These are phyloP conservation scores for Mucor racemosus DNA, from an alignment of 371 early-diverging fungal species.

Conservation along the genomic window DNA sequence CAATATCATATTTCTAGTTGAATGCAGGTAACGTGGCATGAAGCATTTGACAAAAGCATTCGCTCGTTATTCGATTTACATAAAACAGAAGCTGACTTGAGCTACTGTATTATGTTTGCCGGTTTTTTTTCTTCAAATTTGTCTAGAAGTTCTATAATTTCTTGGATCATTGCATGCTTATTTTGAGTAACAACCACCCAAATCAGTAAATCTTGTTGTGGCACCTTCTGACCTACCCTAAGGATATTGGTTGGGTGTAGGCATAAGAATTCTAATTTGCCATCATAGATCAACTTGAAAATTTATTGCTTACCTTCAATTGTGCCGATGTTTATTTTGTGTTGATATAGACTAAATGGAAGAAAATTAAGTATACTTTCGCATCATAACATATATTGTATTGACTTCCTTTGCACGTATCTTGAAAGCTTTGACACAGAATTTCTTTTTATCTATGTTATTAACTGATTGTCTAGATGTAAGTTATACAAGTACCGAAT, in stretches of 20 bases:
- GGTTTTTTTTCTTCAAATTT: conserved; percentile 35
- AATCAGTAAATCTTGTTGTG: conserved; percentile 33
- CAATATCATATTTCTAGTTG: conserved; percentile 34
- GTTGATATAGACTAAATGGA: not conserved
- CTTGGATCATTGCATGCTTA: conserved; percentile 29
- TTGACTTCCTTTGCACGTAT: conserved; percentile 1
- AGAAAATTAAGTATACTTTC: not conserved
- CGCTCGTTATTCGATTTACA: conserved; percentile 55
- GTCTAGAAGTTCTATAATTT: conserved; percentile 44
- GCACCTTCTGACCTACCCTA: conserved; percentile 39
- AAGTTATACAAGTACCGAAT: too few species aligned
- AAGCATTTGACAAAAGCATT: not conserved
- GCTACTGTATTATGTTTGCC: conserved; percentile 44
- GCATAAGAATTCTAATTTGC: conserved; percentile 51
- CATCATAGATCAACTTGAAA: conserved; percentile 34
- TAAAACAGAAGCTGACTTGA: conserved; percentile 41
- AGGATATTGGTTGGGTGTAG: conserved; percentile 36
- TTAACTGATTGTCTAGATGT: not conserved
- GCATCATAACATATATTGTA: not conserved
- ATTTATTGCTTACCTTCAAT: conserved; percentile 16
- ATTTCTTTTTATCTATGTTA: conserved; percentile 38
- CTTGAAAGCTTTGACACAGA: conserved; percentile 50
- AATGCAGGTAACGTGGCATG: conserved; percentile 34
- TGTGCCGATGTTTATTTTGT: not conserved
- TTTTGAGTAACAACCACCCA: conserved; percentile 24